Evolutionary conservation across 345 rosid species (phyloP).

Genomic region (Eucalyptus curtisii): DNA sequence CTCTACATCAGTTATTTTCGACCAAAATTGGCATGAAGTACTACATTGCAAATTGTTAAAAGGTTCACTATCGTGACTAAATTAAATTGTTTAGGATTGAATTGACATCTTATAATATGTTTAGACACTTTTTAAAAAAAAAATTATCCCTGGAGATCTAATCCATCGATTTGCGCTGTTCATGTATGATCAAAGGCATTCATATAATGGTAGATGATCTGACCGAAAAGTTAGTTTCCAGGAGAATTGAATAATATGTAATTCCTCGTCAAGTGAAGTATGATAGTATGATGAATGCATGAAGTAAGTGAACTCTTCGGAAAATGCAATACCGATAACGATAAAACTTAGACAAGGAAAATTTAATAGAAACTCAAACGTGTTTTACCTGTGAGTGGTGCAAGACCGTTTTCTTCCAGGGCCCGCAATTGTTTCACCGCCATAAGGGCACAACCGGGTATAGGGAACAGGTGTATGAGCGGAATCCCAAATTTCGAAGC

Average conservation of each 20-base stretch:
- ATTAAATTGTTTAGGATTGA: not conserved
- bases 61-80: not conserved
- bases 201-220: not conserved
- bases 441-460: not conserved
- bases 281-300: not conserved
- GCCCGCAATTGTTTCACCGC: not conserved
- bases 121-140: too few relatives aligned
- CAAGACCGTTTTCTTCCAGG: not conserved
- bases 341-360: not conserved
- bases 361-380: not conserved
- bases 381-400: constrained; percentile 2
- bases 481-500: not conserved
- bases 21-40: not conserved
- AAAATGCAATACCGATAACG: not conserved
- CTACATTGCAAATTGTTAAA: not conserved
- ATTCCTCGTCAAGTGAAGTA: not conserved
- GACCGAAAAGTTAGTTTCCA: not conserved
- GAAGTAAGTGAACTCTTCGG: not conserved
- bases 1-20: not conserved
- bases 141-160: not conserved
- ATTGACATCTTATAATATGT: too few relatives aligned
- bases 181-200: not conserved
- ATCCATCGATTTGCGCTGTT: not conserved
- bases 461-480: not conserved
- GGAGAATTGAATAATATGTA: not conserved